Base-by-base conservation (phyloP, 1,284 basidiomycete species). In the Rhodofomes roseus region DNA sequence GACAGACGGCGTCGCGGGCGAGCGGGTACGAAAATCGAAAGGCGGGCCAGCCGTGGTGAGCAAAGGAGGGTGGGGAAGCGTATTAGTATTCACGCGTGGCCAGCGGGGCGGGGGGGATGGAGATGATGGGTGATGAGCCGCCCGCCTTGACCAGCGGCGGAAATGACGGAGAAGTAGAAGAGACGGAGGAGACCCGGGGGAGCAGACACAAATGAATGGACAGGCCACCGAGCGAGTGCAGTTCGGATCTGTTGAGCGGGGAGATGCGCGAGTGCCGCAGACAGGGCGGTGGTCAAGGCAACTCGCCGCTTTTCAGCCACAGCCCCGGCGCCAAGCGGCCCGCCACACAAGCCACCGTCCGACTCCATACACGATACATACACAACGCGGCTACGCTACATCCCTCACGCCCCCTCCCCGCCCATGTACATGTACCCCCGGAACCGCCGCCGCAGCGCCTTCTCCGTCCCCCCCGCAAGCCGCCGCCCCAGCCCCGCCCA, bases 201-300 rank as follows among this genome's bases (percentile, higher is more conserved):
- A 29, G 34, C 16, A 60, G 60, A 59, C 59, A 63, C 60, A 65
- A 60, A 64, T 60, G 60, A 62, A 64, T 53, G 53, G 22, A 25
- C 23, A 48, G 46, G 25, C 55, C 53, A 60, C 60, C 63, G 61
- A 61, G 63, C 58, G 48, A 66, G 68, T 34, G 57, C 59, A 61
- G 63, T 63, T 69, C 64, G 65, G 69, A 68, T 67, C 60, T 62
- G 68, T 65, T 66, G 58, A 68, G 68, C 52, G 62, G 57, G n/a
- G 60, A 64, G 63, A 64, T 68, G 66, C 50, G 50, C 58, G 62
- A 55, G 59, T 11, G 11, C 62, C 59, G 64, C 62, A 62, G 72
- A 75, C n/a, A n/a, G n/a, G n/a, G n/a, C 74, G 74, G 84, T 86
- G 83, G 84, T 85, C 86, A 87, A 86, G 86, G 81, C 82, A 86